Evolutionary conservation across 2,329 filamentous ascomycete species (phyloP).

Genomic region (Fusarium sp.): DNA sequence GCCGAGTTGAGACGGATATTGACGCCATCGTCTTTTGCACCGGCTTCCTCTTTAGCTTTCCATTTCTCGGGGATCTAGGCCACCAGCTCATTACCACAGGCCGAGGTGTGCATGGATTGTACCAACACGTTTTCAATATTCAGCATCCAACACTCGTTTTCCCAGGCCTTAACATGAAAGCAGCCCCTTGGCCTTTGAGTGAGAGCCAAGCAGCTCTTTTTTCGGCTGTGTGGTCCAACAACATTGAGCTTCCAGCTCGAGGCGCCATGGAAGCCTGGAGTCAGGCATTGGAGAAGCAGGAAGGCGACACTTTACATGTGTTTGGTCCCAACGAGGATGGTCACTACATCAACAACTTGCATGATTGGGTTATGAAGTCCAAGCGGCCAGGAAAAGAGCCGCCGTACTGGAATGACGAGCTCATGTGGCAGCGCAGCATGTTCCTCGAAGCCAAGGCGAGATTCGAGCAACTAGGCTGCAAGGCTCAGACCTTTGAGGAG

Average conservation of each 20-base stretch:
- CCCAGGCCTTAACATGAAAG: constrained; percentile 78
- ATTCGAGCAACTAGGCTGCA: constrained; percentile 75
- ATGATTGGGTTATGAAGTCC: constrained; percentile 69
- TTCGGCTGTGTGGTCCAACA: constrained; percentile 80
- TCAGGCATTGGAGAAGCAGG: constrained; percentile 67
- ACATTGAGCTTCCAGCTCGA: constrained; percentile 71
- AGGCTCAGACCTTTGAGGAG: constrained; percentile 74
- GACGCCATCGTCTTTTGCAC: constrained; percentile 89
- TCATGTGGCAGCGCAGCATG: constrained; percentile 77
- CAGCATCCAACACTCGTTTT: constrained; percentile 83
- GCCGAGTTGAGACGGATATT: constrained; percentile 71
- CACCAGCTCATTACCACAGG: constrained; percentile 74
- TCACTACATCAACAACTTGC: constrained; percentile 75
- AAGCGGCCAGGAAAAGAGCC: constrained; percentile 72
- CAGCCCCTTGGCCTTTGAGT: constrained; percentile 87
- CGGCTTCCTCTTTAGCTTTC: constrained; percentile 87
- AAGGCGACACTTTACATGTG: constrained; percentile 49
- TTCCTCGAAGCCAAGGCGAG: constrained; percentile 77
- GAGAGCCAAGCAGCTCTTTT: constrained; percentile 84
- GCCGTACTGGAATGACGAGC: constrained; percentile 76
- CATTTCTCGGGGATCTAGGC: constrained; percentile 69
- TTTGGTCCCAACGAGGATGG: constrained; percentile 63
- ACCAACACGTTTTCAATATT: constrained; percentile 83
- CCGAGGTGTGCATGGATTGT: constrained; percentile 76
- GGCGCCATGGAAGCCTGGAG: constrained; percentile 79